A percentile compares a stretch with the other conserved stretches of the same genome.
These are phyloP conservation scores for Panaeolus papilionaceus DNA, from an alignment of 768 basidiomycete genomes.

Conservation along the genomic window DNA sequence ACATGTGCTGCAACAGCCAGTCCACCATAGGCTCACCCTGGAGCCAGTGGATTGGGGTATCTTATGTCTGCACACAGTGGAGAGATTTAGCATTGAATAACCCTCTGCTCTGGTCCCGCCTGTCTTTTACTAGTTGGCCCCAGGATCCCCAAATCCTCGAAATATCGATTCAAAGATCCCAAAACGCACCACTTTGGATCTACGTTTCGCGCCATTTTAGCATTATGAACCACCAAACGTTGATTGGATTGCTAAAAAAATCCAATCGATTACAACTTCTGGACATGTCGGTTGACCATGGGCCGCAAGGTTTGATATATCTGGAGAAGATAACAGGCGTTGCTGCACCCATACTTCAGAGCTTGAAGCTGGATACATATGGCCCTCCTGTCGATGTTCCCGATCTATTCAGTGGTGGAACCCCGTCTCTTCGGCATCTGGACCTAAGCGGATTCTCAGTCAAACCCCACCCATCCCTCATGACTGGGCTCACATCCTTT, in stretches of 20 bases:
- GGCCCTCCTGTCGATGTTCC: neutral
- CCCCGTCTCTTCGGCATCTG: neutral
- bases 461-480: neutral
- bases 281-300: neutral
- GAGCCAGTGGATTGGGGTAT: neutral
- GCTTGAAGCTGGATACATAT: neutral
- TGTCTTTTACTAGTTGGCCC: neutral
- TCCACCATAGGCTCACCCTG: neutral
- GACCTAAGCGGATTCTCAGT: neutral
- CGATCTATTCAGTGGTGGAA: neutral
- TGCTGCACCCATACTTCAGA: neutral
- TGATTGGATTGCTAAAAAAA: neutral
- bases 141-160: neutral
- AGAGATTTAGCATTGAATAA: neutral
- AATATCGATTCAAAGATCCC: neutral
- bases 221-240: neutral
- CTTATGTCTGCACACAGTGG: neutral
- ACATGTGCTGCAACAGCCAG: neutral
- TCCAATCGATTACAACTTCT: neutral
- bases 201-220: neutral
- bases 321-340: neutral
- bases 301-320: neutral
- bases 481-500: neutral
- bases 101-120: neutral
- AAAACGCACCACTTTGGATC: neutral